Conservation (phyloP, 2,329 filamentous ascomycete species). For the Monosporascus sp. region DNA sequence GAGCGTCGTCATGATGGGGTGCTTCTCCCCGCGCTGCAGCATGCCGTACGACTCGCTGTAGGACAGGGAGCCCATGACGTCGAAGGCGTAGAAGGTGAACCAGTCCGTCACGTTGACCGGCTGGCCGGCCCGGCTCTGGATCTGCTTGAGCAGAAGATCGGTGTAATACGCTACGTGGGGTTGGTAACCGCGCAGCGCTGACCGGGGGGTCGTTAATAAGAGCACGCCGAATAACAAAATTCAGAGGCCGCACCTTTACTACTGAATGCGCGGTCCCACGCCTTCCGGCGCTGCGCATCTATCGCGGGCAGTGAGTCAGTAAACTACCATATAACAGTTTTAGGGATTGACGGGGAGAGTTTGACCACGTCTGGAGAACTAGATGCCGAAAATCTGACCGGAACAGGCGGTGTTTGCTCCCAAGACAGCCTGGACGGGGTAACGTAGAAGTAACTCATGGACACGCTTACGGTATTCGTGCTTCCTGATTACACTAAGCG, state of each 20-base stretch:
- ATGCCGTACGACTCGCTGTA: constrained; percentile 32
- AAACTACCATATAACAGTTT: too few species aligned
- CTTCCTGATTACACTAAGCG: too few species aligned
- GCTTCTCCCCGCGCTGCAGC: constrained; percentile 21
- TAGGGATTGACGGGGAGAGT: too few species aligned
- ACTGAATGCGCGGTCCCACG: constrained; percentile 28
- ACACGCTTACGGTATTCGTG: too few species aligned
- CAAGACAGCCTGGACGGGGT: too few species aligned
- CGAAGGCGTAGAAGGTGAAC: constrained; percentile 32
- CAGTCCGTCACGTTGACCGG: constrained; percentile 24
- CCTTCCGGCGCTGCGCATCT: constrained; percentile 22
- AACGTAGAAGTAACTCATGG: too few species aligned
- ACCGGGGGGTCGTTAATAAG: neutral
- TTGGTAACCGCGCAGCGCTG: constrained; percentile 18
- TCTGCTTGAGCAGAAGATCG: constrained; percentile 15
- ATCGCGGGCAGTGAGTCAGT: neutral
- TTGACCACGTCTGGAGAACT: too few species aligned
- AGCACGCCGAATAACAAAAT: neutral
- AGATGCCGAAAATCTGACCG: too few species aligned
- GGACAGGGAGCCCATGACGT: constrained; percentile 36
- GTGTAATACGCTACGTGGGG: constrained; percentile 20
- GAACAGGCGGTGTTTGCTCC: too few species aligned
- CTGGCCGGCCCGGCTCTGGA: constrained; percentile 14
- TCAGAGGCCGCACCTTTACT: constrained; percentile 18
- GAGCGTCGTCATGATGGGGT: constrained; percentile 20